Conservation (phyloP, 108 stramenopile genomes). For the Cyclotella sp. region DNA sequence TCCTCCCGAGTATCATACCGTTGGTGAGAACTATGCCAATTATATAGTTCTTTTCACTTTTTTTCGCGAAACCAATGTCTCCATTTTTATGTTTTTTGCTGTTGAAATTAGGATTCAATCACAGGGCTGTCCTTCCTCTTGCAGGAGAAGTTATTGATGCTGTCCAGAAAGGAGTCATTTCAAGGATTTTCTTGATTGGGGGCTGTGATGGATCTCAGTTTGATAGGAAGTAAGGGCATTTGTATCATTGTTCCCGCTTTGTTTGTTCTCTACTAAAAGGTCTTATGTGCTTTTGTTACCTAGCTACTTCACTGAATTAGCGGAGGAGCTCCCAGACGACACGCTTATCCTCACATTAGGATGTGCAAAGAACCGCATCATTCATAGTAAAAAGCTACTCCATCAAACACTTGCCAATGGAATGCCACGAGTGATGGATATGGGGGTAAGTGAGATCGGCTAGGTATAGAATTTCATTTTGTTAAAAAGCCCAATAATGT, state of each 20-base stretch:
- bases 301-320: constrained; percentile 79
- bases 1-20: constrained; percentile 66
- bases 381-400: constrained; percentile 58
- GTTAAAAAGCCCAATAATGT: too few species aligned
- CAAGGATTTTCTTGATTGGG: constrained; percentile 83
- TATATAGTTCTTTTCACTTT: not conserved
- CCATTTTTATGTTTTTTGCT: not conserved
- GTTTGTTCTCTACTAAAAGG: not conserved
- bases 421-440: constrained; percentile 83
- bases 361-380: constrained; percentile 82
- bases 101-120: constrained; percentile 71
- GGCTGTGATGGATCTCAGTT: constrained; percentile 87
- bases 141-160: constrained; percentile 77
- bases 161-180: constrained; percentile 64
- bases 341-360: constrained; percentile 79
- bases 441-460: constrained; percentile 46
- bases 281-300: not conserved
- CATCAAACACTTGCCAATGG: constrained; percentile 65
- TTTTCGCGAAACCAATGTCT: not conserved
- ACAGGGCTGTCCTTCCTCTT: constrained; percentile 77
- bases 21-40: not conserved
- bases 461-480: too few species aligned
- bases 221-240: constrained; percentile 57
- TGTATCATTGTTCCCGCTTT: not conserved
- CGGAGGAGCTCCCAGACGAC: constrained; percentile 74